A percentile compares a stretch with the other conserved stretches of the same genome.
These are phyloP conservation scores for Apophysomyces variabilis DNA, from an alignment of 371 early-diverging fungal species.

Conservation along the genomic window DNA sequence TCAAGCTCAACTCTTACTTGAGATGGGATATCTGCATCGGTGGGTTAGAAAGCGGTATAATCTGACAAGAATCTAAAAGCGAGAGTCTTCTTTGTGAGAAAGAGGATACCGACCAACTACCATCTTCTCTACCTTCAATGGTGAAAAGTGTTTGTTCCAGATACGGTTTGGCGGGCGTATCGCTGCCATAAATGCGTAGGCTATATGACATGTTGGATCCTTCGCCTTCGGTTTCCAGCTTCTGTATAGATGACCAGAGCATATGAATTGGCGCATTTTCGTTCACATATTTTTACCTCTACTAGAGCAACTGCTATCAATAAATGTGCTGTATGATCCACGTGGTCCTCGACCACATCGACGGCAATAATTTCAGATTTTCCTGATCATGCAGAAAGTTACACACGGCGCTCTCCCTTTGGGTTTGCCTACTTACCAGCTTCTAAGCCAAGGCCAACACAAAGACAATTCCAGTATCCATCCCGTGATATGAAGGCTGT, in stretches of 20 bases:
- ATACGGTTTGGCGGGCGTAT: slow-evolving; percentile 29
- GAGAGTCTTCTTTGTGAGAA: not conserved
- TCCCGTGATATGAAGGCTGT: slow-evolving; percentile 48
- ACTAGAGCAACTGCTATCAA: slow-evolving; percentile 45
- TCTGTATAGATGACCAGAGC: slow-evolving; percentile 19
- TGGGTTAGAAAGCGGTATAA: slow-evolving; percentile 40
- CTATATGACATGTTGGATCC: slow-evolving; percentile 27
- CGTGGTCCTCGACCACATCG: slow-evolving; percentile 42
- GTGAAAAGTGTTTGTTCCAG: slow-evolving; percentile 45
- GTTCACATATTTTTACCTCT: slow-evolving; percentile 27
- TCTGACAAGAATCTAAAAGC: slow-evolving; percentile 38
- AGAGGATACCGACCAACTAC: not conserved
- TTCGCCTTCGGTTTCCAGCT: slow-evolving; percentile 28
- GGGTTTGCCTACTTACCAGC: slow-evolving; percentile 23
- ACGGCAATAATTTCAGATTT: slow-evolving; percentile 49
- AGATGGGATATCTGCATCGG: slow-evolving; percentile 57
- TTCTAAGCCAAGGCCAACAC: slow-evolving; percentile 41
- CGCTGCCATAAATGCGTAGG: slow-evolving; percentile 39
- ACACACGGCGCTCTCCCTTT: not conserved
- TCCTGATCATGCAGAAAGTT: slow-evolving; percentile 17
- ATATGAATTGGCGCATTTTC: not conserved
- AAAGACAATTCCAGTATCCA: slow-evolving; percentile 53
- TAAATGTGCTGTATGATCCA: slow-evolving; percentile 19
- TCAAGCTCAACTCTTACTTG: slow-evolving; percentile 24
- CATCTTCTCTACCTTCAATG: slow-evolving; percentile 24